phyloP scores from a whole-genome alignment of 2,329 filamentous ascomycete species.

The Alternaria novae-zelandiae region DNA sequence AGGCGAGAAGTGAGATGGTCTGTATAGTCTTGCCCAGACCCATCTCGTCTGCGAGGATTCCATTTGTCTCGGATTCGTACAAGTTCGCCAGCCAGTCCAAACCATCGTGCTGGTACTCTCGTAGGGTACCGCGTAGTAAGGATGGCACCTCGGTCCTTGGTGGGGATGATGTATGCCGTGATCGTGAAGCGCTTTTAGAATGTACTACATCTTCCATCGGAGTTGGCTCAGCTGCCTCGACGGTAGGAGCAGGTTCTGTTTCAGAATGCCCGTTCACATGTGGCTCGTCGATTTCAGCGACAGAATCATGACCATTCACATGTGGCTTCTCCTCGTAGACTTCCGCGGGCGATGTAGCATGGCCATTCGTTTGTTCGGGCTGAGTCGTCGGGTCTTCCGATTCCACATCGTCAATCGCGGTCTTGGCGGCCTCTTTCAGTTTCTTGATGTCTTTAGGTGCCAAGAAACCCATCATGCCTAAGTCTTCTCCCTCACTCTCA shows the following conservation, averaged over 20 bases:
- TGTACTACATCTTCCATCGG: constrained; percentile 19
- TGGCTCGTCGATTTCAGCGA: constrained; percentile 6
- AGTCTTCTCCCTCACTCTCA: constrained; percentile 42
- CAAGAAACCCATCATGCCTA: constrained; percentile 46
- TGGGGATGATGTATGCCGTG: constrained; percentile 39
- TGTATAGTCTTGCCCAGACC: constrained; percentile 98
- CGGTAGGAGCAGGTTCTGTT: constrained; percentile 7
- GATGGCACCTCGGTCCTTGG: constrained; percentile 52
- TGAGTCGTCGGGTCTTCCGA: constrained; percentile 48
- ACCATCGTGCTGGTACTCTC: constrained; percentile 97
- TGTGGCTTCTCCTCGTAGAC: constrained; percentile 51
- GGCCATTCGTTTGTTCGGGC: constrained; percentile 26
- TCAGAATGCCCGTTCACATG: constrained; percentile 21
- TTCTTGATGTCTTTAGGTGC: constrained; percentile 43
- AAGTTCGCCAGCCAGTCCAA: constrained; percentile 95
- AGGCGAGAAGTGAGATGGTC: constrained; percentile 90
- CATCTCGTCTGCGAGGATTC: constrained; percentile 98
- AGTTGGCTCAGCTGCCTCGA: constrained; percentile 22
- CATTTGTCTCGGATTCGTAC: constrained; percentile 91
- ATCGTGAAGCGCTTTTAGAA: constrained; percentile 26
- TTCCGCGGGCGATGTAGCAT: constrained; percentile 50
- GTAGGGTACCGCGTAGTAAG: constrained; percentile 82
- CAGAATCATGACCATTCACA: constrained; percentile 17
- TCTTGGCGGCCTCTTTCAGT: constrained; percentile 42
- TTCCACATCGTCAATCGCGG: constrained; percentile 26